Evolutionary conservation across 345 rosid genomes (phyloP).

Genomic region (Rubroshorea leprosula): DNA sequence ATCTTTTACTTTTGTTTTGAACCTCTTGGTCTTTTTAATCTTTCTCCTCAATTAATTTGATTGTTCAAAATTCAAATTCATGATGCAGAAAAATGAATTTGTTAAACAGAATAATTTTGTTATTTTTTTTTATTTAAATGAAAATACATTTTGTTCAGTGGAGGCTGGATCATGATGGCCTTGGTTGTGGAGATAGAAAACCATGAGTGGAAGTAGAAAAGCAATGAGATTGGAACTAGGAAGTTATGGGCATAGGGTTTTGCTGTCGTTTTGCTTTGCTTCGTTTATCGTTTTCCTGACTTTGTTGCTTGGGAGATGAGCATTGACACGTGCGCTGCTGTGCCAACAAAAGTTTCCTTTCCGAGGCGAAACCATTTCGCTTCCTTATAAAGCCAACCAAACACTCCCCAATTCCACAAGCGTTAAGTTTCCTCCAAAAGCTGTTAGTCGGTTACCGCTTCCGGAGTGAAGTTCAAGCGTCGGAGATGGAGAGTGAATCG

Average conservation of each 20-base stretch:
- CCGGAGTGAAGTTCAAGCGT: constrained; percentile 2
- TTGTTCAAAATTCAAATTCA: too few species aligned
- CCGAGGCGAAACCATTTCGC: constrained; percentile 35
- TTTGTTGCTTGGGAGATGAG: constrained; percentile 36
- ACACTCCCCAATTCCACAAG: constrained; percentile 9
- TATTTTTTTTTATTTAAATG: too few species aligned
- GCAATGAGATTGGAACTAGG: constrained; percentile 11
- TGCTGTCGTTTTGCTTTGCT: constrained; percentile 19
- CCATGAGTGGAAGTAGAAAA: constrained; percentile 33
- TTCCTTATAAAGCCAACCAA: constrained; percentile 27
- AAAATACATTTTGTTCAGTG: too few species aligned
- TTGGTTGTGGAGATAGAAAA: constrained; percentile 26
- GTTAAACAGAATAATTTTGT: too few species aligned
- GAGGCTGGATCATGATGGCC: too few species aligned
- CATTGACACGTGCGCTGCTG: constrained; percentile 53
- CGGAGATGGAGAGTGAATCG: constrained; percentile 8
- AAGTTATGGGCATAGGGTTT: constrained; percentile 29
- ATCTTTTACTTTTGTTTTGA: too few species aligned
- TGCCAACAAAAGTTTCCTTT: constrained; percentile 40
- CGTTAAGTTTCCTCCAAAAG: constrained; percentile 15
- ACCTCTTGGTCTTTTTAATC: too few species aligned
- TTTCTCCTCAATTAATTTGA: too few species aligned
- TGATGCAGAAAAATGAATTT: too few species aligned
- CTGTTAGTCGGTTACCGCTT: constrained; percentile 18
- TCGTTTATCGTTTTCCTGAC: neutral